phyloP scores from a whole-genome alignment of 2,329 filamentous ascomycete species.

The Claviceps arundinis region DNA sequence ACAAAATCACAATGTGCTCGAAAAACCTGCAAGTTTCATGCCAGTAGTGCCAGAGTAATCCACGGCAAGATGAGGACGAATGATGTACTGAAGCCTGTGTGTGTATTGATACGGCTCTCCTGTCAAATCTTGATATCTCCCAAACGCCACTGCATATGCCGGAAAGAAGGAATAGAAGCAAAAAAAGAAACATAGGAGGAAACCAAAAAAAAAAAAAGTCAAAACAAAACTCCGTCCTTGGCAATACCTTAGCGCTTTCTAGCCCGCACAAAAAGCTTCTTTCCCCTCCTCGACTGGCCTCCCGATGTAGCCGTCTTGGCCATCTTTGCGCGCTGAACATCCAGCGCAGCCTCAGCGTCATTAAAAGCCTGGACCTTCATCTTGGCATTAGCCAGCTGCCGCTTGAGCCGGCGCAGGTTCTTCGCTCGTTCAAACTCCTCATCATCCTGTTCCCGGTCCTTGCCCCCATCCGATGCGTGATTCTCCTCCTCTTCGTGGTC shows the following conservation, averaged over 20 bases:
- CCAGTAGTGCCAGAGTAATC: background rate
- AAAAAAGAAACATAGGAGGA: background rate
- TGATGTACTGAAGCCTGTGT: background rate
- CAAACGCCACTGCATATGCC: conserved; percentile 3
- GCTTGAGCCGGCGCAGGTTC: conserved; percentile 29
- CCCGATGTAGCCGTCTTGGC: conserved; percentile 50
- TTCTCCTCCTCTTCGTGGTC: conserved; percentile 12
- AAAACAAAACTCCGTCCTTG: background rate
- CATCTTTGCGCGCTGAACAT: conserved; percentile 48
- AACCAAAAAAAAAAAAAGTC: background rate
- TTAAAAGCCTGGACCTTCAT: conserved; percentile 41
- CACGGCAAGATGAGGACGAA: background rate
- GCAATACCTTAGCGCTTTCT: conserved; percentile 38
- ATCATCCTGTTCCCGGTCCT: conserved; percentile 17
- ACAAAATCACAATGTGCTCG: too few species aligned
- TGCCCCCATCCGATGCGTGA: conserved; percentile 5
- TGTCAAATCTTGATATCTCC: background rate
- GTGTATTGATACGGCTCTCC: background rate
- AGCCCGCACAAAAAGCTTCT: conserved; percentile 49
- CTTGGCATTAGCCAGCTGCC: conserved; percentile 35
- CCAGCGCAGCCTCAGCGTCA: conserved; percentile 43
- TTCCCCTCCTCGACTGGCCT: conserved; percentile 44
- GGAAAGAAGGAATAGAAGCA: background rate
- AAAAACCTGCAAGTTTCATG: background rate
- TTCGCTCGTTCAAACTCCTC: conserved; percentile 27